A percentile compares a stretch with the other conserved stretches of the same genome.
Evolutionary conservation across 495 filamentous ascomycete species (phyloP).

Genomic region (Haplographium delicatum): DNA sequence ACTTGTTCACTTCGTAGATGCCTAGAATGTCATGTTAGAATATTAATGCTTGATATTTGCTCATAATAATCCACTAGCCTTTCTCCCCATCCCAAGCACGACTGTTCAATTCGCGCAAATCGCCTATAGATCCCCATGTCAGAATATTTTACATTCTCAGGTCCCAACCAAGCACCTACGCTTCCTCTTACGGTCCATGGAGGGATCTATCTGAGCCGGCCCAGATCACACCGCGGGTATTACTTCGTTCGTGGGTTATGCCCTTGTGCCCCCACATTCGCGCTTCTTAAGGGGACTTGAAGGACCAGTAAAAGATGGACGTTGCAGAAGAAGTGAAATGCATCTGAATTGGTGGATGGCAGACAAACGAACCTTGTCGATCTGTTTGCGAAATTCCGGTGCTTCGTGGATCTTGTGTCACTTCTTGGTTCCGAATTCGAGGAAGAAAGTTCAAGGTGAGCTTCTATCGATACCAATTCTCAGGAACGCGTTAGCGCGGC

Average conservation of each 20-base stretch:
- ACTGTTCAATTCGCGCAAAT: slow-evolving; percentile 82
- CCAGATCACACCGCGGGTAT: not conserved
- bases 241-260: slow-evolving; percentile 10
- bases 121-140: slow-evolving; percentile 52
- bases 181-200: slow-evolving; percentile 88
- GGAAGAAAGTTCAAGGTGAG: too few relatives aligned
- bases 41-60: slow-evolving; percentile 6
- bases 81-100: slow-evolving; percentile 82
- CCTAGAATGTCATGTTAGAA: slow-evolving; percentile 42
- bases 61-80: slow-evolving; percentile 51
- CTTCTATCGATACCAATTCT: not conserved
- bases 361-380: slow-evolving; percentile 4
- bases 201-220: slow-evolving; percentile 7
- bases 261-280: slow-evolving; percentile 24
- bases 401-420: too few relatives aligned
- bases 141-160: slow-evolving; percentile 21
- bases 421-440: too few relatives aligned
- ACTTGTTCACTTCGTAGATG: slow-evolving; percentile 69
- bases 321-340: slow-evolving; percentile 25
- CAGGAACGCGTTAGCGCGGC: not conserved
- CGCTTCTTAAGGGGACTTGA: slow-evolving; percentile 21
- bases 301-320: slow-evolving; percentile 22
- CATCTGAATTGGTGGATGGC: slow-evolving; percentile 23
- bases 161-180: slow-evolving; percentile 43
- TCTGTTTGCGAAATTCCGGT: slow-evolving; percentile 3